Evolutionary conservation across 2,329 filamentous ascomycete species (phyloP), one percentile per base, ranked within the genome.

Genomic region (Neopestalotiopsis sp.): DNA sequence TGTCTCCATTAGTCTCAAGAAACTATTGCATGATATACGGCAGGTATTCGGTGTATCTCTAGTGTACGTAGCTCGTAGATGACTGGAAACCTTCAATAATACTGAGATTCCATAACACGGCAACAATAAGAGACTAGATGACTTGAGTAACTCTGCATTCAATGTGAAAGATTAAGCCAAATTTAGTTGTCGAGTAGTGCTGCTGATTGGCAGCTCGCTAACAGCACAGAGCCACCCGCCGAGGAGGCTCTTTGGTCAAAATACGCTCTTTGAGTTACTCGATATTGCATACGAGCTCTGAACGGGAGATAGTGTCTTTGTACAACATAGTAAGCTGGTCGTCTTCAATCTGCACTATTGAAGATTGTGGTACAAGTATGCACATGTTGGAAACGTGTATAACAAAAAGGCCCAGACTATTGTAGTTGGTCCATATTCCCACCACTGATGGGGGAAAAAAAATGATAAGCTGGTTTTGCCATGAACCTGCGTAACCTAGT

Each of bases 201-300:
- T 20, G n/a, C 6, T 38, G 13, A 32, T 38, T 42, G 60, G 38
- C 30, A 42, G 38, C 14, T 28, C 34, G n/a, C 40, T 63, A 61
- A 58, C 38, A 56, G n/a, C 42, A 45, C 65, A 42, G 20, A 40
- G 58, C 34, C 34, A 49, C 64, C 56, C 60, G 68, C 56, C 68
- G 61, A 57, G 61, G 65, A 63, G 62, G 66, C 65, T 69, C 66
- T 62, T 42, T 69, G 66, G 68, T 67, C 56, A n/a, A 63, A 69
- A 69, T 69, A 69, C 68, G 68, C 34, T 52, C 49, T 60, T 32
- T 6, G 24, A 28, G 62, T 63, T 62, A 69, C 65, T 42, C 61
- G 61, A 59, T 30, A n/a, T 65, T 49, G 24, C 24, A 28, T 28
- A 62, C 64, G 28, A 57, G 67, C 57, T 57, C 12, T n/a, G 30